phyloP scores from a whole-genome alignment of 352 stramenopile genomes.

The Phytophthora fragariae region DNA sequence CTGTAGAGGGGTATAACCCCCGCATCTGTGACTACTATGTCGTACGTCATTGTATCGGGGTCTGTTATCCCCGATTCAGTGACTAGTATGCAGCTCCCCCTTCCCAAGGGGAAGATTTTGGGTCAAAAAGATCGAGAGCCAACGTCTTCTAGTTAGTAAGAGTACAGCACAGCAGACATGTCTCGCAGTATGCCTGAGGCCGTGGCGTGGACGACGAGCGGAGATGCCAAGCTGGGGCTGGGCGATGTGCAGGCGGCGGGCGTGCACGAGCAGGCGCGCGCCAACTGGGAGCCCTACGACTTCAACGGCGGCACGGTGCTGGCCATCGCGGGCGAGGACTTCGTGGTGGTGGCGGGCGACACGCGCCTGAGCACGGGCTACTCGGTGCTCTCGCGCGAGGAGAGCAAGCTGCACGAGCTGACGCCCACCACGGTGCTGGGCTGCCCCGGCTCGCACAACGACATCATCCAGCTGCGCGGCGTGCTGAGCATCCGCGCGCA shows the following conservation, averaged over 20 bases:
- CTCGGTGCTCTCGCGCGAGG: slow-evolving; percentile 96
- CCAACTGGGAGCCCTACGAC: slow-evolving; percentile 85
- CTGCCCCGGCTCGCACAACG: slow-evolving; percentile 85
- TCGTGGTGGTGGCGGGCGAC: slow-evolving; percentile 96
- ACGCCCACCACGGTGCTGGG: slow-evolving; percentile 78
- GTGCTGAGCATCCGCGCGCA: slow-evolving; percentile 83
- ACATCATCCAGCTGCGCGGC: slow-evolving; percentile 87
- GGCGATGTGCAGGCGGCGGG: slow-evolving; percentile 33
- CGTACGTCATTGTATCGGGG: too few relatives aligned
- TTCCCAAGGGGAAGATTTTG: slow-evolving; percentile 15
- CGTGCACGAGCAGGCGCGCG: slow-evolving; percentile 54
- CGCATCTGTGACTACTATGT: too few relatives aligned
- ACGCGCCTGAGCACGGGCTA: slow-evolving; percentile 97
- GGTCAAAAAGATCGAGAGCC: slow-evolving; percentile 21
- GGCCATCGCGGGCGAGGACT: slow-evolving; percentile 96
- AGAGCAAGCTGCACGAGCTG: slow-evolving; percentile 91
- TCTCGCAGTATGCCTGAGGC: slow-evolving; percentile 53
- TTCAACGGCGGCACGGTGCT: slow-evolving; percentile 90
- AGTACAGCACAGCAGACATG: slow-evolving; percentile 6
- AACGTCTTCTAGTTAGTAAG: too few relatives aligned
- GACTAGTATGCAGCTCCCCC: neutral
- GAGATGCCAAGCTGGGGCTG: slow-evolving; percentile 56
- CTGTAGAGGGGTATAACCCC: too few relatives aligned
- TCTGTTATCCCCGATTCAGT: neutral
- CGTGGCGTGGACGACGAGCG: slow-evolving; percentile 74